Evolutionary conservation across 805 yeast species (phyloP), one percentile per base, ranked within the genome.

Genomic region (Yueomyces sp.): DNA sequence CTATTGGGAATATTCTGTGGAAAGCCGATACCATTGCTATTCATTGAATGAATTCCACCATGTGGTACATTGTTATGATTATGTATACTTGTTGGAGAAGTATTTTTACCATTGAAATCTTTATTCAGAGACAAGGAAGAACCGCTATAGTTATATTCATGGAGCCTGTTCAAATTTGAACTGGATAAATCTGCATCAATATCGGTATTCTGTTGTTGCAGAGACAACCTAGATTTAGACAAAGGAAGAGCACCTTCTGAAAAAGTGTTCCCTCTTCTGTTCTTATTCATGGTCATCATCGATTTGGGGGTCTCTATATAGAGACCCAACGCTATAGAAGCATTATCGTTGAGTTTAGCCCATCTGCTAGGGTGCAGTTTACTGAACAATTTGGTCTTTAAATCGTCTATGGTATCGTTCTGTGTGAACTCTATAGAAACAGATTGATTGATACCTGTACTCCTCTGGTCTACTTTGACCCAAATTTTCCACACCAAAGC

Each of bases 371-470:
- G 27, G 36, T 43, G 49, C 28, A 60, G 82, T 52, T 80, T 83
- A 39, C 64, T 64, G 36, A 79, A 60, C 1, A 88, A 70, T 46
- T 76, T 70, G 8, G 70, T 64, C 54, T 88, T 88, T 52, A 88
- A 66, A 60, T 90, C 95, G 59, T 88, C 97, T 4, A 88, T 72
- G 1, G 87, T 70, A 55, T 84, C 90, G 26, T 60, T 56, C 31
- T 76, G 76, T 19, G 68, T 67, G 26, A 84, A 81, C 45, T 68
- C 57, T 5, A 88, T 62, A 1, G 94, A 74, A 0, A 95, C 85
- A 3, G 96, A 83, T 41, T 59, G 57, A 37, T 47, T 52, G 19
- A 49, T 26, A 4, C n/a, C 30, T 12, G 42, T 49, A 38, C 48
- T 19, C 5, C 47, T 47, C 1, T 37, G 31, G 30, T 52, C 54